phyloP scores from a whole-genome alignment of 2,329 filamentous ascomycete genomes.

The Proliferodiscus dingleyae region DNA sequence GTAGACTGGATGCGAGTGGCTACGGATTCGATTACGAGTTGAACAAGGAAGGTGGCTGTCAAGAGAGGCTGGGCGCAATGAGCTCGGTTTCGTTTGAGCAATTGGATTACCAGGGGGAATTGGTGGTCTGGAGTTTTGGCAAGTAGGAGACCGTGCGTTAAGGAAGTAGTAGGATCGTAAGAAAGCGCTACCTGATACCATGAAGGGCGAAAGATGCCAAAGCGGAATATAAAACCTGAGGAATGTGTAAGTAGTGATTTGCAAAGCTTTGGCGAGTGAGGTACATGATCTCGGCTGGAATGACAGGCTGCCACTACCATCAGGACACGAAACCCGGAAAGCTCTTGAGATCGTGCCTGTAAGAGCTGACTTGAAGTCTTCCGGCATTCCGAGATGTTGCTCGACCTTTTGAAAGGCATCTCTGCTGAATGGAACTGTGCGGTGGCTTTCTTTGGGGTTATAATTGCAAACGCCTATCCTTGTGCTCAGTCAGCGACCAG shows the following conservation, averaged over 20 bases:
- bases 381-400: not conserved
- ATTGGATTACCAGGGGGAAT: not conserved
- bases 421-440: constrained; percentile 1
- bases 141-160: constrained; percentile 3
- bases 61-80: constrained; percentile 2
- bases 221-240: constrained; percentile 5
- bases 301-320: not conserved
- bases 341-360: not conserved
- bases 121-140: not conserved
- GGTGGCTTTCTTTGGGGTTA: not conserved
- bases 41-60: not conserved
- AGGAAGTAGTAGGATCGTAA: not conserved
- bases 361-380: not conserved
- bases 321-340: not conserved
- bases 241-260: not conserved
- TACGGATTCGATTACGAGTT: not conserved
- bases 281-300: not conserved
- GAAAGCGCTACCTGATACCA: constrained; percentile 6
- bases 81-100: not conserved
- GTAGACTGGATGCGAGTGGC: not conserved
- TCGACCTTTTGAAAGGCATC: not conserved
- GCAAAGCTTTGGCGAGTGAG: not conserved
- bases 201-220: constrained; percentile 1
- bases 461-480: not conserved
- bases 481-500: too few species aligned